These are phyloP conservation scores for Blepharisma stoltei DNA, from an alignment of 73 alveolate species.

Conservation along the genomic window DNA sequence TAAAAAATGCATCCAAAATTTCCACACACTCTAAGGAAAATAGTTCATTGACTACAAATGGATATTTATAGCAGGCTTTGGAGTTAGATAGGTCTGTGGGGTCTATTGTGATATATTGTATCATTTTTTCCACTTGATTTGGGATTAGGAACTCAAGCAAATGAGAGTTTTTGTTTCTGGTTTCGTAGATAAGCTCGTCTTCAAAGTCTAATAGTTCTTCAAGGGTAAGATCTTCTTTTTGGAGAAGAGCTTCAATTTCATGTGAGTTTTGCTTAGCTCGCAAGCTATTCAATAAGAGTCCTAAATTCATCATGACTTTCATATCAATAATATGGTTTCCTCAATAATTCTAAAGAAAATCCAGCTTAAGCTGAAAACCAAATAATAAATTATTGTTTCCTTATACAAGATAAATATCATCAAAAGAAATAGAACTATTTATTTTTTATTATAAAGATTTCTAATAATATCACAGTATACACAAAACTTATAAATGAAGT, in stretches of 20 bases:
- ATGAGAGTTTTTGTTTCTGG: background rate
- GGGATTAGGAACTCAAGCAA: background rate
- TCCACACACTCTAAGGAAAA: background rate
- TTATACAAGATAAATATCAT: too few species aligned
- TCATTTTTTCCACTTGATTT: background rate
- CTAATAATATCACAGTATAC: too few species aligned
- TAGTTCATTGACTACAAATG: background rate
- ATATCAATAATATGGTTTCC: background rate
- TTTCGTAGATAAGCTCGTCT: background rate
- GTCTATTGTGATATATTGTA: background rate
- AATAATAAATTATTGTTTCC: too few species aligned
- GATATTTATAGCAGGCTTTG: background rate
- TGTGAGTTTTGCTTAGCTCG: conserved; percentile 1
- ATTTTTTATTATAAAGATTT: too few species aligned
- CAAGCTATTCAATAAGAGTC: conserved; percentile 6
- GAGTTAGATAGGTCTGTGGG: background rate
- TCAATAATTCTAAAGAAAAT: too few species aligned
- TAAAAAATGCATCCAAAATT: background rate
- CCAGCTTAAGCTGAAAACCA: too few species aligned
- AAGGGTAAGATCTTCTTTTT: background rate
- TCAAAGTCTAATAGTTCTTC: background rate
- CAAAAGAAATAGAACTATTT: too few species aligned
- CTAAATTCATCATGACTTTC: background rate
- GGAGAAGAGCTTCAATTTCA: conserved; percentile 1
- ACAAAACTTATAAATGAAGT: too few species aligned